Percentiles rank a stretch among this genome's conserved stretches.
phyloP scores from a whole-genome alignment of 768 basidiomycete species.

The Antrodiella citrinella region DNA sequence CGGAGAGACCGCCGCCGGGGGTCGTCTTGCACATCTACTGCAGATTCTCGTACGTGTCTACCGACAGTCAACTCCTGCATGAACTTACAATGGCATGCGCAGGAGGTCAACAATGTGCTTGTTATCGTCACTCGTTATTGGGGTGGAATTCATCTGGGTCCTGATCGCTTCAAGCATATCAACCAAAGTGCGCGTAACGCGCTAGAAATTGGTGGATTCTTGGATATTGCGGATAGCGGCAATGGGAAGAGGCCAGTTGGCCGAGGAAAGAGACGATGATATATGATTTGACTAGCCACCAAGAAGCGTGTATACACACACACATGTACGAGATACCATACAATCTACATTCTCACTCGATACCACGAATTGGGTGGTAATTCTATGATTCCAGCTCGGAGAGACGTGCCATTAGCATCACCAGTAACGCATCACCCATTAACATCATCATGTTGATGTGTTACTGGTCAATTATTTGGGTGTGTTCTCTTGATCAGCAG shows the following conservation, averaged over 20 bases:
- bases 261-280: slow-evolving; percentile 5
- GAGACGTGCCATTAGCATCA: too few species aligned
- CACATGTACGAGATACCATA: background rate
- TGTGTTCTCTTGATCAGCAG: too few species aligned
- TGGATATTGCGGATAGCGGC: slow-evolving; percentile 42
- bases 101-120: slow-evolving; percentile 80
- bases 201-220: slow-evolving; percentile 79
- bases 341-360: background rate
- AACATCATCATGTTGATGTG: too few species aligned
- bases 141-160: slow-evolving; percentile 85
- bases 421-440: too few species aligned
- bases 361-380: too few species aligned
- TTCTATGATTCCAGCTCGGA: too few species aligned
- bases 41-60: slow-evolving; percentile 65
- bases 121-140: slow-evolving; percentile 92
- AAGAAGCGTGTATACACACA: background rate
- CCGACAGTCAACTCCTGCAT: background rate
- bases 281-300: too few species aligned
- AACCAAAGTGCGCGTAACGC: slow-evolving; percentile 93
- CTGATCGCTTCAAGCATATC: slow-evolving; percentile 88
- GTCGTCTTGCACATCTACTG: slow-evolving; percentile 81
- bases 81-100: slow-evolving; percentile 3
- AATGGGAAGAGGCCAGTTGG: slow-evolving; percentile 2
- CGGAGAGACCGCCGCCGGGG: slow-evolving; percentile 89
- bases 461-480: too few species aligned